Conservation (phyloP, 805 yeast genomes). For the Wickerhamiella siamensis region DNA sequence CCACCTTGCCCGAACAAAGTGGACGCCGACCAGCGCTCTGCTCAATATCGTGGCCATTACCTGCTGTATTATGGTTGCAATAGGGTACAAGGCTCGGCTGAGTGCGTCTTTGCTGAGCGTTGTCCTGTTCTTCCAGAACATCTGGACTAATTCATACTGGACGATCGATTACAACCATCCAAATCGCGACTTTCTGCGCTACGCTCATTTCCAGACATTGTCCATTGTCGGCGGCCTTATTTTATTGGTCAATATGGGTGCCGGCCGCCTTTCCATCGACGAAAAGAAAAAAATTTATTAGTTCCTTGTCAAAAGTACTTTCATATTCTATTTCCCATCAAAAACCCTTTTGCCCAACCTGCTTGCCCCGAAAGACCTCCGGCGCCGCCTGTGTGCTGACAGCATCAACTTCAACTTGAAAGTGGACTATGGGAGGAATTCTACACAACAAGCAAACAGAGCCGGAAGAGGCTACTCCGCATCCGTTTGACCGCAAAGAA, state of each 20-base stretch:
- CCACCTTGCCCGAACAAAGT: slow-evolving; percentile 54
- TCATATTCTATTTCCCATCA: neutral
- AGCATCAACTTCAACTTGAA: neutral
- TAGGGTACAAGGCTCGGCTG: slow-evolving; percentile 87
- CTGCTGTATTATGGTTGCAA: slow-evolving; percentile 61
- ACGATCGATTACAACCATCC: slow-evolving; percentile 51
- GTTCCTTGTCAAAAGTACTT: neutral
- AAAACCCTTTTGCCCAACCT: no score
- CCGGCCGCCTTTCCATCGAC: slow-evolving; percentile 85
- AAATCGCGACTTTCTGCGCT: slow-evolving; percentile 74
- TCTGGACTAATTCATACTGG: slow-evolving; percentile 83
- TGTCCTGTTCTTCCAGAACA: slow-evolving; percentile 59
- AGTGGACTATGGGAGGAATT: slow-evolving; percentile 5
- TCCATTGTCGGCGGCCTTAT: slow-evolving; percentile 90
- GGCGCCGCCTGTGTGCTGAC: neutral
- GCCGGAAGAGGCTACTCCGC: neutral
- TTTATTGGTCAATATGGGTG: slow-evolving; percentile 87
- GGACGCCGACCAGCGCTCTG: slow-evolving; percentile 51
- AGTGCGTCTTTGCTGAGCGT: slow-evolving; percentile 59
- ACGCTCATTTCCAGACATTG: slow-evolving; percentile 88
- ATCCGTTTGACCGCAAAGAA: slow-evolving; percentile 36
- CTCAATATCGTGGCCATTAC: slow-evolving; percentile 55
- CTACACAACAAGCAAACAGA: slow-evolving; percentile 8
- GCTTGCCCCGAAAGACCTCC: neutral
- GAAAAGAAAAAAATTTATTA: slow-evolving; percentile 88